Evolutionary conservation across 257 asterid genomes (phyloP), one percentile per base, ranked within the genome.

Genomic region (Gynochthodes officinalis): DNA sequence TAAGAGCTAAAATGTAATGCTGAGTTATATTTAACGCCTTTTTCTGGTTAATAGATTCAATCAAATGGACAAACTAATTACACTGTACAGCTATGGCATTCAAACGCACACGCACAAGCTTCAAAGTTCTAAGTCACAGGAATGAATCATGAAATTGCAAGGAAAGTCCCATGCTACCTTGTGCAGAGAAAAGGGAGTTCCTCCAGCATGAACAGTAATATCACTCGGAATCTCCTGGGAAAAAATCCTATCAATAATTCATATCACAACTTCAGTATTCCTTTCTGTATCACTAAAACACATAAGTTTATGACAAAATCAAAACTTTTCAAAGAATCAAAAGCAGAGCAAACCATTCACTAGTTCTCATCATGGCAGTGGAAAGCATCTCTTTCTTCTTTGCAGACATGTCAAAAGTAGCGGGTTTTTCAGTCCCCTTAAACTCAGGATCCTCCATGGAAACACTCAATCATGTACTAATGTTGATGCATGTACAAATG

Each of bases 181-280:
- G 87, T 93, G 98, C 62, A 93, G 70, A 74, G 93, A 67, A 79
- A 90, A 90, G 39, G 98, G 84, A 70, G 80, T 69, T 72, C 90
- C 96, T 33, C 87, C 91, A 32, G 89, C 95, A 78, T 58, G 73
- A 67, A 90, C 86, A 25, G 85, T 86, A 52, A 93, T 69, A 79
- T 93, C 98, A 58, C 98, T 93, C 0, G 91, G 89, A 46, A 90
- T 77, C 83, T 93, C 98, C 79, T 89, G 96, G 58, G 96, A 88
- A 75, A 87, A 90, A 15, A 92, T 89, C 98, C 98, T 92, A 88
- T 74, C 49, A 76, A 59, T 63, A 35, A 72, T 28, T 76, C 67
- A 77, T 25, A 7, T 54, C 39, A 53, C 74, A 70, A 44, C 72
- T 7, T 70, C 52, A 33, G 57, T 39, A 37, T 12, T 33, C 59